Evolutionary conservation across 257 asterid genomes (phyloP).

Genomic region (Osmanthus fragrans): DNA sequence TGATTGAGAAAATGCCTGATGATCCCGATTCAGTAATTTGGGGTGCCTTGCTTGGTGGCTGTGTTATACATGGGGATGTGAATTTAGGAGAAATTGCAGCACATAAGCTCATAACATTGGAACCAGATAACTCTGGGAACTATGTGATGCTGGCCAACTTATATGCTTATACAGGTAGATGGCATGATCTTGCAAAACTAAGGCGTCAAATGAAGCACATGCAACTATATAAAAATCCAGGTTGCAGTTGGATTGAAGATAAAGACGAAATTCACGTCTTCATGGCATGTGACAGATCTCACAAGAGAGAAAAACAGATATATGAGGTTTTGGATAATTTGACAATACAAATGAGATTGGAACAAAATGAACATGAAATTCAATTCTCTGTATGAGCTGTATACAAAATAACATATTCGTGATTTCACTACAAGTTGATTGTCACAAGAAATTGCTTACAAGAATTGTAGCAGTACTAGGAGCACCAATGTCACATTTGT

Average conservation of each 20-base stretch:
- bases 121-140: constrained; percentile 58
- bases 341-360: constrained; percentile 56
- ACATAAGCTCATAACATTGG: constrained; percentile 50
- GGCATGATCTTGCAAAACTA: constrained; percentile 59
- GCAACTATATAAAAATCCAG: constrained; percentile 63
- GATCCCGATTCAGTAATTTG: constrained; percentile 68
- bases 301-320: constrained; percentile 54
- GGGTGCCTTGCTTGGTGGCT: constrained; percentile 83
- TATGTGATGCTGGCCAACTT: constrained; percentile 72
- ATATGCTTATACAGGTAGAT: constrained; percentile 69
- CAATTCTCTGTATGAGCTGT: constrained; percentile 15
- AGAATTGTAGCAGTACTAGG: constrained; percentile 8
- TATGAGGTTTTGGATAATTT: constrained; percentile 56
- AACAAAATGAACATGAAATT: constrained; percentile 25
- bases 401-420: constrained; percentile 16
- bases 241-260: constrained; percentile 92
- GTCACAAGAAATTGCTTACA: not conserved
- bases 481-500: constrained; percentile 16
- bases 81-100: constrained; percentile 72
- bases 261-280: constrained; percentile 60
- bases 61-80: constrained; percentile 61
- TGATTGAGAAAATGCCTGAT: constrained; percentile 45
- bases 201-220: constrained; percentile 50
- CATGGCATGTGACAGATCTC: constrained; percentile 69
- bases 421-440: not conserved